These are phyloP conservation scores for Alternaria conjuncta DNA, from an alignment of 2,329 filamentous ascomycete species.

Conservation along the genomic window DNA sequence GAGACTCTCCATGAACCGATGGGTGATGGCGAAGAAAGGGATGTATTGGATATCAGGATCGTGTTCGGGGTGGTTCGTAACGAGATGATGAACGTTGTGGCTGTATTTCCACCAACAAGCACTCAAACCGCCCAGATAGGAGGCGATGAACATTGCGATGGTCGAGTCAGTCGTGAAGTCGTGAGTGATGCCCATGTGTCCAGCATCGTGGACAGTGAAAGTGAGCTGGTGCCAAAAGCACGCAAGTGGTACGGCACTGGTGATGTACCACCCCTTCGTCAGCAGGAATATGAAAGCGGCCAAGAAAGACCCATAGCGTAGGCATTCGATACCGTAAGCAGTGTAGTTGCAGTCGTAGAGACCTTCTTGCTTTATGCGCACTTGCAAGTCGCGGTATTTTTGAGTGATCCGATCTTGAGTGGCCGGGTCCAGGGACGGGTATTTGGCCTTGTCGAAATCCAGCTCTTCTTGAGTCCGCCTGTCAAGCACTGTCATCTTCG, in stretches of 20 bases:
- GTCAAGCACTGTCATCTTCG: slow-evolving; percentile 70
- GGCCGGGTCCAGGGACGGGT: slow-evolving; percentile 74
- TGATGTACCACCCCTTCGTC: slow-evolving; percentile 52
- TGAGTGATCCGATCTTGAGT: slow-evolving; percentile 78
- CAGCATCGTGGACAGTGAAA: slow-evolving; percentile 93
- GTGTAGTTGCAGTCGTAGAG: slow-evolving; percentile 85
- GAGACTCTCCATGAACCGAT: slow-evolving; percentile 69
- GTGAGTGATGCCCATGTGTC: slow-evolving; percentile 97
- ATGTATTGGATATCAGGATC: slow-evolving; percentile 89
- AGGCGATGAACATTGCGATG: slow-evolving; percentile 88
- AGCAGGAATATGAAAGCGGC: slow-evolving; percentile 62
- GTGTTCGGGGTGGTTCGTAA: slow-evolving; percentile 94
- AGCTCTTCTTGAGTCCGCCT: slow-evolving; percentile 76
- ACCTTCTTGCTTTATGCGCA: slow-evolving; percentile 73
- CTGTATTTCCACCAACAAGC: slow-evolving; percentile 97
- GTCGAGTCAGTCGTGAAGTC: slow-evolving; percentile 80
- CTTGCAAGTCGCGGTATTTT: slow-evolving; percentile 81
- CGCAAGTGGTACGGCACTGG: slow-evolving; percentile 77
- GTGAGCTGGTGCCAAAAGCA: slow-evolving; percentile 93
- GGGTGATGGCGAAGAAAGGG: slow-evolving; percentile 71
- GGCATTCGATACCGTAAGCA: slow-evolving; percentile 76
- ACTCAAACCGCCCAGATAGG: slow-evolving; percentile 87
- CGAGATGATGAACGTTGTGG: slow-evolving; percentile 96
- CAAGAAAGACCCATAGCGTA: slow-evolving; percentile 75
- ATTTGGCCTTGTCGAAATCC: slow-evolving; percentile 76